Percentiles rank a stretch among this genome's conserved stretches.
Evolutionary conservation across 192 early-diverging fungal genomes (phyloP).

Genomic region (Coemansia sp.): DNA sequence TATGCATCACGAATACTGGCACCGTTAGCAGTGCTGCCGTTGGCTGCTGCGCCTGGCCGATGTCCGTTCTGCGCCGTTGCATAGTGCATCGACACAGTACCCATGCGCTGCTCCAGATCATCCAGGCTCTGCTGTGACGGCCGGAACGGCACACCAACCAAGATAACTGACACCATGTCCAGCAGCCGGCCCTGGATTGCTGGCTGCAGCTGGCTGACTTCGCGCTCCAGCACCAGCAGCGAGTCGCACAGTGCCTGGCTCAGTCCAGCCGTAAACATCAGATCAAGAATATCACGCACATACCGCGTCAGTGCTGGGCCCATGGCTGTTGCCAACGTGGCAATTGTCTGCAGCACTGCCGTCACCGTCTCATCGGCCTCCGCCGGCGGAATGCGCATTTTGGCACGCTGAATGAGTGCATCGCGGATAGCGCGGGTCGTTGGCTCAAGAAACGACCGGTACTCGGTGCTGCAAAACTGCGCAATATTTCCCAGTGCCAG

Average conservation of each 20-base stretch:
- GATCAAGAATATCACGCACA: constrained; percentile 81
- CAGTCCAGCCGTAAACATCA: constrained; percentile 89
- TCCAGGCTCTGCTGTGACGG: constrained; percentile 26
- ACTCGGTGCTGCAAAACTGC: constrained; percentile 70
- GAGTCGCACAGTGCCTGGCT: constrained; percentile 78
- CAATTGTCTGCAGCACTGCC: constrained; percentile 77
- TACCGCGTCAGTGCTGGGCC: constrained; percentile 87
- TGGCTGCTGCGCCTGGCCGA: constrained; percentile 3
- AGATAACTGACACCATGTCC: constrained; percentile 82
- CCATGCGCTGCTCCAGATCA: constrained; percentile 28
- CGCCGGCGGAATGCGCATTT: constrained; percentile 33
- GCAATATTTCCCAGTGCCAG: constrained; percentile 84
- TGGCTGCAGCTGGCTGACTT: constrained; percentile 74
- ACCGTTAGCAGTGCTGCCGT: not conserved
- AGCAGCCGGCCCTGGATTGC: constrained; percentile 87
- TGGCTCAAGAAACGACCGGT: constrained; percentile 74
- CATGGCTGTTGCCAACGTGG: constrained; percentile 83
- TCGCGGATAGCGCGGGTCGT: constrained; percentile 78
- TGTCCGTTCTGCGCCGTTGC: not conserved
- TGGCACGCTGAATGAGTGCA: constrained; percentile 54
- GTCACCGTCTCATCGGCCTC: constrained; percentile 53
- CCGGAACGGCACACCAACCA: constrained; percentile 78
- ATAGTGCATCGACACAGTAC: constrained; percentile 17
- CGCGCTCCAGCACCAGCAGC: constrained; percentile 70
- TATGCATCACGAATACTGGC: not conserved